Conservation (phyloP, 192 early-diverging fungal genomes). For the Phycomyces nitens region DNA sequence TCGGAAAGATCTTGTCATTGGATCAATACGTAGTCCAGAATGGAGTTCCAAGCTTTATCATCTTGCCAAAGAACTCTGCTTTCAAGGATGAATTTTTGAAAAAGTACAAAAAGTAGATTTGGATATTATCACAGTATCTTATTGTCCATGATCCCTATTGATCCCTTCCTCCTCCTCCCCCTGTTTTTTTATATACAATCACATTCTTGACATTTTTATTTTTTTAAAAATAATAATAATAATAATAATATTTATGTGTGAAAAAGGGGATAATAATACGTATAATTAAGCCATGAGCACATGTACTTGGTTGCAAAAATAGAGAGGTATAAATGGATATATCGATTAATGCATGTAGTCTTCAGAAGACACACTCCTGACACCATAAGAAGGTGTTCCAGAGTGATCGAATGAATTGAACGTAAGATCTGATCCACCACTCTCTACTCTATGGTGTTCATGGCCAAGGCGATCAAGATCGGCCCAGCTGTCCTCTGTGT, state of each 20-base stretch:
- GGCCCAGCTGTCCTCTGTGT: slow-evolving; percentile 6
- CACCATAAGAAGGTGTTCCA: neutral
- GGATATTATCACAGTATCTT: neutral
- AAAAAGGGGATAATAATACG: too few relatives aligned
- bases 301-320: too few relatives aligned
- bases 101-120: slow-evolving; percentile 53
- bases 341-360: neutral
- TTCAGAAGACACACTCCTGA: neutral
- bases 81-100: slow-evolving; percentile 65
- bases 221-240: neutral
- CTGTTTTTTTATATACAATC: neutral
- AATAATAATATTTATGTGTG: too few relatives aligned
- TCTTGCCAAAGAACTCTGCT: slow-evolving; percentile 63
- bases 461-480: neutral
- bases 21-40: slow-evolving; percentile 74
- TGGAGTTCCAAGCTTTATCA: slow-evolving; percentile 81
- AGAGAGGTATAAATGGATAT: too few relatives aligned
- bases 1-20: slow-evolving; percentile 62
- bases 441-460: neutral
- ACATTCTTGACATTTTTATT: neutral
- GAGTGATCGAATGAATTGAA: slow-evolving; percentile 3
- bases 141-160: too few relatives aligned
- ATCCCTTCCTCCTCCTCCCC: neutral
- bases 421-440: neutral
- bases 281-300: too few relatives aligned